Conservation (phyloP, 2,329 filamentous ascomycete genomes). For the Colletotrichum cuscutae region DNA sequence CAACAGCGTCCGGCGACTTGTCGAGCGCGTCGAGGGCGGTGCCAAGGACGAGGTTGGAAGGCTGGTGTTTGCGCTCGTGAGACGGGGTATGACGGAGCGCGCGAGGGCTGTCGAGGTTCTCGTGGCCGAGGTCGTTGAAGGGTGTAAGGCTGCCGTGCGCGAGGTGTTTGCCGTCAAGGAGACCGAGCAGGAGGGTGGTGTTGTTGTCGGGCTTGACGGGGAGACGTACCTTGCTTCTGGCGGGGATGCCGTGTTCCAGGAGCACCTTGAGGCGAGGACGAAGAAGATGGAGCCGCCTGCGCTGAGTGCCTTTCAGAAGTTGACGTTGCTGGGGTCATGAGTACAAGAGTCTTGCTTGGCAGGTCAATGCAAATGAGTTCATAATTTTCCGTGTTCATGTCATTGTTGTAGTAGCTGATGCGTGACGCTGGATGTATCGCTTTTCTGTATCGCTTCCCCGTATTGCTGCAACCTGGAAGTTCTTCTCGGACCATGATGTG, state of each 20-base stretch:
- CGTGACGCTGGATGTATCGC: too few relatives aligned
- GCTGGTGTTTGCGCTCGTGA: conserved; percentile 80
- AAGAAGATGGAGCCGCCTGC: conserved; percentile 59
- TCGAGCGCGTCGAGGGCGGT: conserved; percentile 80
- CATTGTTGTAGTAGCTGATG: too few relatives aligned
- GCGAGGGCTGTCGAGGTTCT: conserved; percentile 81
- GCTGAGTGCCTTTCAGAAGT: conserved; percentile 59
- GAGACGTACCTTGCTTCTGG: conserved; percentile 52
- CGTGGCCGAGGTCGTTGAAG: conserved; percentile 77
- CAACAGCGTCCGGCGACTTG: conserved; percentile 83
- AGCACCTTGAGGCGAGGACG: conserved; percentile 58
- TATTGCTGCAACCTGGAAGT: too few relatives aligned
- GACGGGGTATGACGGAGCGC: conserved; percentile 87
- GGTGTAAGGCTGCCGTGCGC: conserved; percentile 72
- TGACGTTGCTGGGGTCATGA: conserved; percentile 60
- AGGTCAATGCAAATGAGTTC: too few relatives aligned
- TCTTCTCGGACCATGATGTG: too few relatives aligned
- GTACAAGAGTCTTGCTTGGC: not conserved
- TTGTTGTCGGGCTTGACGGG: conserved; percentile 34
- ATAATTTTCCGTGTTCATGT: too few relatives aligned
- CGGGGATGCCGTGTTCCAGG: conserved; percentile 62
- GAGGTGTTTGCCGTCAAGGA: conserved; percentile 71
- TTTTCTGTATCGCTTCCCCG: too few relatives aligned
- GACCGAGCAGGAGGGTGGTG: conserved; percentile 37
- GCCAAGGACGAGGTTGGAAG: conserved; percentile 77